A percentile compares a stretch with the other conserved stretches of the same genome.
Conservation (phyloP, 2,329 filamentous ascomycete genomes). For the Penicillium nordicum region DNA sequence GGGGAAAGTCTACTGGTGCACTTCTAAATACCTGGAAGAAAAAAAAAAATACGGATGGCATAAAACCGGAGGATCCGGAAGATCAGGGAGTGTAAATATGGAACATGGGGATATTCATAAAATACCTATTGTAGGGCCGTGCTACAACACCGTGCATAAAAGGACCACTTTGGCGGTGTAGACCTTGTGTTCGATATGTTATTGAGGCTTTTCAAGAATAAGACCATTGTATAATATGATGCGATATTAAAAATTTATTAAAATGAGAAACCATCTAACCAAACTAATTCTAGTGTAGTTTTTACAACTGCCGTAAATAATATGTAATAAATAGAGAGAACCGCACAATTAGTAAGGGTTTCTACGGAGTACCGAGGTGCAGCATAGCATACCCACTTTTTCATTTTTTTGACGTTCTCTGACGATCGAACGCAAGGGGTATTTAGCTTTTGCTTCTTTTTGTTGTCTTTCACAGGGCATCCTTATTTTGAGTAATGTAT, state of each 20-base stretch:
- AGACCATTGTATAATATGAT: not conserved
- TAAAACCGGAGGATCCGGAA: not conserved
- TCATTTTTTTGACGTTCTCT: not conserved
- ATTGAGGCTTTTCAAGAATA: not conserved
- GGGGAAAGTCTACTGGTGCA: not conserved
- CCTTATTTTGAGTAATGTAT: not conserved
- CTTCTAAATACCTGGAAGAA: not conserved
- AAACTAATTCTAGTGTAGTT: not conserved
- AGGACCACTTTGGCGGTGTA: not conserved
- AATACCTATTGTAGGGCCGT: not conserved
- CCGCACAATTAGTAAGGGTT: not conserved
- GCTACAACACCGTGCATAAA: not conserved
- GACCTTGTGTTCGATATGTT: not conserved
- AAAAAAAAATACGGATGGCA: not conserved
- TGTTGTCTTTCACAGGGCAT: not conserved
- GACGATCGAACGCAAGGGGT: not conserved
- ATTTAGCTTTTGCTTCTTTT: not conserved
- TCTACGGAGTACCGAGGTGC: not conserved
- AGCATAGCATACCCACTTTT: not conserved
- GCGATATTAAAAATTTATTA: not conserved
- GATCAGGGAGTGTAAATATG: not conserved
- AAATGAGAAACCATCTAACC: not conserved
- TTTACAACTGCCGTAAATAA: not conserved
- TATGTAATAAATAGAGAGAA: not conserved
- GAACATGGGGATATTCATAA: not conserved